A percentile compares a stretch with the other conserved stretches of the same genome.
Conservation (phyloP, 2,329 filamentous ascomycete species). For the Cladosporium sp. region DNA sequence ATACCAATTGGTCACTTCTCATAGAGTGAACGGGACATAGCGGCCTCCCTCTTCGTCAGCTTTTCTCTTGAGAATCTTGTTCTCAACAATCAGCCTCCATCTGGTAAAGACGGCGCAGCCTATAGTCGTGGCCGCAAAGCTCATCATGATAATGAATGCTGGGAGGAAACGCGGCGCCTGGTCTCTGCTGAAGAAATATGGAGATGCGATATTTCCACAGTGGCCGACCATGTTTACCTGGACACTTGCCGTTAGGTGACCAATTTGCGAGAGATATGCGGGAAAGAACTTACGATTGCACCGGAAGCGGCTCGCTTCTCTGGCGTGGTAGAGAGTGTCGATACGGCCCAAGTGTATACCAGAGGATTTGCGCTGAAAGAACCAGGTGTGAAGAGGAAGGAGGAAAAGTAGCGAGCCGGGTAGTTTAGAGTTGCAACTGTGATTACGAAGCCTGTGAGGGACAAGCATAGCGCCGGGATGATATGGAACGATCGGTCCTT, state of each 20-base stretch:
- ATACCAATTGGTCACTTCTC: not conserved
- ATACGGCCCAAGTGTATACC: conserved; percentile 33
- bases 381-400: conserved; percentile 31
- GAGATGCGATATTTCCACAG: conserved; percentile 35
- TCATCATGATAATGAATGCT: conserved; percentile 13
- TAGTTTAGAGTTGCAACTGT: not conserved
- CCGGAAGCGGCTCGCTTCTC: conserved; percentile 35
- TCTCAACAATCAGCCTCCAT: conserved; percentile 8
- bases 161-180: conserved; percentile 7
- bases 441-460: conserved; percentile 3
- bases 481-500: conserved; percentile 3
- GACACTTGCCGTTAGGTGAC: not conserved
- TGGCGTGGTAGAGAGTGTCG: conserved; percentile 31
- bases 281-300: conserved; percentile 33
- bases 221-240: conserved; percentile 33
- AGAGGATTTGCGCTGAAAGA: conserved; percentile 31
- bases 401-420: conserved; percentile 22
- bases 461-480: not conserved
- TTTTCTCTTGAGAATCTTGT: conserved; percentile 6
- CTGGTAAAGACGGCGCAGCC: conserved; percentile 1
- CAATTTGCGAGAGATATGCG: not conserved
- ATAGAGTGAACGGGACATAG: conserved; percentile 4
- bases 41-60: conserved; percentile 1
- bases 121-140: conserved; percentile 1
- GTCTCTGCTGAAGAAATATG: conserved; percentile 33